Conservation (phyloP, 2,329 filamentous ascomycete genomes). For the Ustilaginoidea virens region DNA sequence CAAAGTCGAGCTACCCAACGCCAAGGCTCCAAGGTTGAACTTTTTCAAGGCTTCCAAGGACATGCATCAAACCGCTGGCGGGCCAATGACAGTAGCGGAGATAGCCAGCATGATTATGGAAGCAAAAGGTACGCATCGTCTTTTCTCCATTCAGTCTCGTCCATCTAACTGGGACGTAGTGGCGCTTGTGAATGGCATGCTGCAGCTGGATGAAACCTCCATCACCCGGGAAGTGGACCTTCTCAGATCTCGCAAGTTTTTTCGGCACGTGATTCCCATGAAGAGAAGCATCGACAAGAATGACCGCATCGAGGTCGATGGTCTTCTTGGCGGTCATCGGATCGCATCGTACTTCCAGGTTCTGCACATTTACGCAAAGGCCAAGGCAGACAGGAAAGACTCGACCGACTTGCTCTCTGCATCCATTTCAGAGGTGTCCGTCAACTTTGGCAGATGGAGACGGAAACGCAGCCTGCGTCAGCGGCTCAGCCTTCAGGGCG, state of each 20-base stretch:
- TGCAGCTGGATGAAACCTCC: conserved; percentile 1
- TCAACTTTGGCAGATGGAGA: conserved; percentile 8
- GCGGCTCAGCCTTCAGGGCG: conserved; percentile 7
- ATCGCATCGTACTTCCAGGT: conserved; percentile 11
- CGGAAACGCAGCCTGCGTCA: no score
- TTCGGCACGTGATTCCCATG: conserved; percentile 9
- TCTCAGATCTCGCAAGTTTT: conserved; percentile 2
- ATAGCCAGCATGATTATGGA: conserved; percentile 8
- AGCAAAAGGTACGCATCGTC: conserved; percentile 14
- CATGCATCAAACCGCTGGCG: not conserved
- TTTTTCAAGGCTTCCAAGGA: conserved; percentile 2
- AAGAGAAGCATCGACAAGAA: conserved; percentile 14
- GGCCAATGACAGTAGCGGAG: conserved; percentile 4
- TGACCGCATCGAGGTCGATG: conserved; percentile 4
- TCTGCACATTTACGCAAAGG: conserved; percentile 11
- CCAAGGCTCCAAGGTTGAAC: conserved; percentile 3
- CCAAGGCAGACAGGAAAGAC: conserved; percentile 7
- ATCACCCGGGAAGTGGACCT: conserved; percentile 3
- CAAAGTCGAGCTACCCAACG: conserved; percentile 3
- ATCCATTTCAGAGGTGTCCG: conserved; percentile 11
- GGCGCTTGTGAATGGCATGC: conserved; percentile 9
- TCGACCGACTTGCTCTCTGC: conserved; percentile 13
- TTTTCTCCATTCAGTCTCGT: not conserved
- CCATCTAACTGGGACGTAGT: conserved; percentile 7
- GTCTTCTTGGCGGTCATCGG: conserved; percentile 12